phyloP scores from a whole-genome alignment of 2,329 filamentous ascomycete genomes.

The Alternaria brassicae region DNA sequence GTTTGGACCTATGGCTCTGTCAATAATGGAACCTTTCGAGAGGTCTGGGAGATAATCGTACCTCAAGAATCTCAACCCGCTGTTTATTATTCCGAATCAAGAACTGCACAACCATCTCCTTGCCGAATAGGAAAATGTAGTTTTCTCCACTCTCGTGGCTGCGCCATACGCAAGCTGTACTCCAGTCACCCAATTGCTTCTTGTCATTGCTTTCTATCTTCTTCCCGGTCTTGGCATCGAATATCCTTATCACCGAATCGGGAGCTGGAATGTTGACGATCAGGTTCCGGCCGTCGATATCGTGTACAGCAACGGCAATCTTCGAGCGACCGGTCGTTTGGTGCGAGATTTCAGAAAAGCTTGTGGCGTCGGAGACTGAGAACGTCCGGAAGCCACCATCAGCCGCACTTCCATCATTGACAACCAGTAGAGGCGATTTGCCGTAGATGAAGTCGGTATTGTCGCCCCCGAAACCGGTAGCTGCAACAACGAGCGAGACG shows the following conservation, averaged over 20 bases:
- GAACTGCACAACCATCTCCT: conserved; percentile 40
- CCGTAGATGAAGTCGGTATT: conserved; percentile 39
- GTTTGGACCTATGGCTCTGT: conserved; percentile 34
- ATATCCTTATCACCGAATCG: conserved; percentile 36
- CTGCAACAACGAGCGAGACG: conserved; percentile 30
- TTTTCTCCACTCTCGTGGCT: conserved; percentile 34
- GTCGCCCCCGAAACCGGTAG: conserved; percentile 37
- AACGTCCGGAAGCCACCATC: conserved; percentile 39
- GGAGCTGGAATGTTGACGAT: conserved; percentile 41
- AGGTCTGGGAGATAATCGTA: background rate
- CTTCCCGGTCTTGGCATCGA: conserved; percentile 27
- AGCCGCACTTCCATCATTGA: conserved; percentile 40
- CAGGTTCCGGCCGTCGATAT: conserved; percentile 32
- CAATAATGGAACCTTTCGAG: background rate
- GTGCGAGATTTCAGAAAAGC: conserved; percentile 25
- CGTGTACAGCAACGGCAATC: conserved; percentile 33
- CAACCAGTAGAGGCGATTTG: conserved; percentile 26
- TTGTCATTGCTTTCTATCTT: conserved; percentile 31
- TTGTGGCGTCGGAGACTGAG: conserved; percentile 8
- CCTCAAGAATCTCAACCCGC: conserved; percentile 35
- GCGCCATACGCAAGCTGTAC: conserved; percentile 38
- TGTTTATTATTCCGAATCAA: conserved; percentile 20
- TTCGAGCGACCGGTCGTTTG: conserved; percentile 39
- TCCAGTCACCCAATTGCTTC: conserved; percentile 41
- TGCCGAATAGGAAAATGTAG: conserved; percentile 43